Evolutionary conservation across 2,329 filamentous ascomycete species (phyloP), one percentile per base, ranked within the genome.

Genomic region (Beauveria asiatica): DNA sequence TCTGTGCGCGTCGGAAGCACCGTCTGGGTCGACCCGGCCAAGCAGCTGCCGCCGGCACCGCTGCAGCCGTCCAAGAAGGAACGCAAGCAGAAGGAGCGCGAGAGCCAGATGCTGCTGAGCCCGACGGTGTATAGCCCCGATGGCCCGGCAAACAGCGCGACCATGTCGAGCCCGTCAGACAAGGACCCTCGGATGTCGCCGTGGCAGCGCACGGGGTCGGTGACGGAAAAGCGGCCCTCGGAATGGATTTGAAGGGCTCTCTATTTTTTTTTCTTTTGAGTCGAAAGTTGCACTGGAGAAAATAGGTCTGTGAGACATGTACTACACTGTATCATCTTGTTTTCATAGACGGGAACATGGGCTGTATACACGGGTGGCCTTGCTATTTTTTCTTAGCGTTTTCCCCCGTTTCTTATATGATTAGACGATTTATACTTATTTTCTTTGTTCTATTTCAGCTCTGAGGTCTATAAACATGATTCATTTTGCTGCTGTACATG

Each of bases 81-180:
- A 4, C 16, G 41, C 10, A 60, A 67, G 13, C 62, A 65, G 45
- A 62, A 56, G 13, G 64, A 61, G 39, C 64, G 67, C 4, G 67
- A 71, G 3, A 68, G 70, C 13, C 66, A 73, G 33, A 69, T 72
- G 23, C 78, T 74, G 1, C 72, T 84, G 3, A 82, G 76, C 61
- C 78, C 83, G 3, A 74, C 76, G 1, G 79, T 84, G 5, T 85
- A 85, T 67, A 76, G 72, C 59, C 78, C 80, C 0, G 68, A 73
- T 3, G 21, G 50, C 33, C 21, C 57, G 53, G 51, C 62, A 19
- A 16, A 57, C 63, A 41, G 62, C 55, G 5, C 62, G 7, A 58
- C 37, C 9, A 57, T 49, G 48, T 21, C 60, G 51, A 48, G 60
- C 25, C 51, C 59, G 60, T 53, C 46, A 5, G 58, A 60, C 11